Evolutionary conservation across 257 asterid species (phyloP), one percentile per base, ranked within the genome.

Genomic region (Scutellaria barbata): DNA sequence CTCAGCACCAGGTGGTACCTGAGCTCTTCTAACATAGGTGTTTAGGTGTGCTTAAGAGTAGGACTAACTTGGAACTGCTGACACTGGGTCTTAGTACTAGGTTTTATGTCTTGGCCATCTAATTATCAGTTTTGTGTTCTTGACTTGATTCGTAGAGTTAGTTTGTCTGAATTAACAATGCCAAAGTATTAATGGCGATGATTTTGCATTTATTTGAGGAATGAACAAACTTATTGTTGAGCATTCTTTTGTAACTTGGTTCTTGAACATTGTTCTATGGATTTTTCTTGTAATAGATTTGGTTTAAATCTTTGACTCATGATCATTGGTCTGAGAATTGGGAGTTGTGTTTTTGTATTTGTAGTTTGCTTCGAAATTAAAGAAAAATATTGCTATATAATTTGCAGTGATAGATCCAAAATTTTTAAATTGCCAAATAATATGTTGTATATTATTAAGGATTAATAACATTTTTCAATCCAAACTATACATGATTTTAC

Each of bases 51-150:
- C 35, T 30, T 30, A 30, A 30, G 35, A 30, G 35, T 50, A 76
- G 73, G 57, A 64, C 82, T 74, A 75, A 65, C 71, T 52, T 43
- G 45, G 41, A 69, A 78, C 69, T 65, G 63, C 76, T 70, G 53
- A 76, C 63, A 76, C 43, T 59, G 43, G 33, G 62, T 41, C 35
- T 6, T 57, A 42, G 78, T 66, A 45, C 74, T 37, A 43, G 60
- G 43, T 39, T 72, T 76, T 20, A 39, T 25, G 33, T 65, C 47
- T 59, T 35, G 65, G 13, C 63, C 40, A 30, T 22, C 6, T 5
- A 0, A 10, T 6, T 56, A 11, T 18, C 42, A 22, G 42, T 56
- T 30, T 2, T 37, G 6, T 5, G 14, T 69, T 52, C 5, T 76
- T 70, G 18, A 9, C 37, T 62, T 62, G 53, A 20, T 51, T 67